Conservation (phyloP, 768 basidiomycete genomes). For the Pisolithus microcarpus region DNA sequence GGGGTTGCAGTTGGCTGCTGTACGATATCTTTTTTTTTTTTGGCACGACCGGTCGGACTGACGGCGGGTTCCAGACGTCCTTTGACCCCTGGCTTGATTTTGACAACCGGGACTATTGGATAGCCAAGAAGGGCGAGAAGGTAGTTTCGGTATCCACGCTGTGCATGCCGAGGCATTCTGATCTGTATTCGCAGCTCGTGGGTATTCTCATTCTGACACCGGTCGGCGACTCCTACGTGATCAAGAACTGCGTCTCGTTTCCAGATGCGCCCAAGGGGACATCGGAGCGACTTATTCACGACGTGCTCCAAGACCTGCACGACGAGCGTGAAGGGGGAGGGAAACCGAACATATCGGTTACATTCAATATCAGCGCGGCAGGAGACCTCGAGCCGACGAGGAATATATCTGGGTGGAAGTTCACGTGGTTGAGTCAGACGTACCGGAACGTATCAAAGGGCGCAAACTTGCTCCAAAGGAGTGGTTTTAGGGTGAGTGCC, state of each 20-base stretch:
- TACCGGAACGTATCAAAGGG: constrained; percentile 35
- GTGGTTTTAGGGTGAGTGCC: constrained; percentile 38
- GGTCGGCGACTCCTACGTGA: constrained; percentile 40
- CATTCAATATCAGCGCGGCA: constrained; percentile 45
- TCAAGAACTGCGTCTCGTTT: constrained; percentile 52
- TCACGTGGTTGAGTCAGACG: constrained; percentile 36
- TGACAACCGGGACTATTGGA: constrained; percentile 51
- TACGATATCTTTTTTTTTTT: constrained; percentile 11
- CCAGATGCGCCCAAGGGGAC: constrained; percentile 48
- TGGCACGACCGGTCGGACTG: neutral
- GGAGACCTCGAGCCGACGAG: constrained; percentile 31
- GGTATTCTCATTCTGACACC: constrained; percentile 47
- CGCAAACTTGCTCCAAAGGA: constrained; percentile 35
- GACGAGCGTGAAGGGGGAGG: constrained; percentile 15
- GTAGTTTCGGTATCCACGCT: neutral
- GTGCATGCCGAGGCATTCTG: neutral
- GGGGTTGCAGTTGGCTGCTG: constrained; percentile 53
- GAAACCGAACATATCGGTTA: constrained; percentile 24
- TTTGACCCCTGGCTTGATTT: constrained; percentile 50
- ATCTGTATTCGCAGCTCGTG: constrained; percentile 25
- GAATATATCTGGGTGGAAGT: constrained; percentile 43
- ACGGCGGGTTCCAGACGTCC: constrained; percentile 27
- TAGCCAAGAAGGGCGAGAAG: constrained; percentile 33
- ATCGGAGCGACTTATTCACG: constrained; percentile 45
- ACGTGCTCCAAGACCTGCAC: constrained; percentile 37